Percentiles rank a stretch among this genome's conserved stretches.
Conservation (phyloP, 2,329 filamentous ascomycete species). For the Nectriaceae sp. region DNA sequence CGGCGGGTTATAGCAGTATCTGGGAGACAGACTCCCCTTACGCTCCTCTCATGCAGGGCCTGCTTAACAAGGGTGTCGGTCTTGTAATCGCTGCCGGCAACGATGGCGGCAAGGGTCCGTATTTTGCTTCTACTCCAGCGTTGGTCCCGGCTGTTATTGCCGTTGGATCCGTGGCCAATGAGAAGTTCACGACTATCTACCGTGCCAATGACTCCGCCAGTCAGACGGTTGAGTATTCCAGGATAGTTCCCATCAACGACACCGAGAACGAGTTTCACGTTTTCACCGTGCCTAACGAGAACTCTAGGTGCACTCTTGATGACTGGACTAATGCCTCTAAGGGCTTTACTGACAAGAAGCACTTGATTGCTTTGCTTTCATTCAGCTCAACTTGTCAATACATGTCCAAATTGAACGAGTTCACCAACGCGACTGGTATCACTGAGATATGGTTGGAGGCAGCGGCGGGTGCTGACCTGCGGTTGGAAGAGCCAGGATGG, state of each 20-base stretch:
- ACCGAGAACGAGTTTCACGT: not conserved
- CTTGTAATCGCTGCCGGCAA: constrained; percentile 25
- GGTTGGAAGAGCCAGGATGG: not conserved
- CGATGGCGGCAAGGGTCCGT: constrained; percentile 2
- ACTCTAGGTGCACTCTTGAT: not conserved
- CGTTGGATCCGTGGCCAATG: constrained; percentile 18
- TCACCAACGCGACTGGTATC: not conserved
- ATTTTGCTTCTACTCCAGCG: constrained; percentile 9
- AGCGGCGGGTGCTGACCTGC: not conserved
- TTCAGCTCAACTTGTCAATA: not conserved
- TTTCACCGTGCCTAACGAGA: not conserved
- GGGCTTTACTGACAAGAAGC: not conserved
- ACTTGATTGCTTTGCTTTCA: not conserved
- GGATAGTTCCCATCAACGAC: not conserved
- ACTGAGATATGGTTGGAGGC: not conserved
- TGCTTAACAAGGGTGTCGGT: constrained; percentile 3
- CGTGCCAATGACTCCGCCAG: not conserved
- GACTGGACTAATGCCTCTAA: not conserved
- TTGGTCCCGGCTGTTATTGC: constrained; percentile 20
- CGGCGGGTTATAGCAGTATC: constrained; percentile 11
- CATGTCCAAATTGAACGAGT: not conserved
- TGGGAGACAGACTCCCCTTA: constrained; percentile 1
- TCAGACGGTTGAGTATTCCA: not conserved
- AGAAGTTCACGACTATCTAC: not conserved
- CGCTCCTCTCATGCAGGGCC: not conserved